A percentile compares a stretch with the other conserved stretches of the same genome.
phyloP scores from a whole-genome alignment of 768 basidiomycete genomes.

The Suillus clintonianus region DNA sequence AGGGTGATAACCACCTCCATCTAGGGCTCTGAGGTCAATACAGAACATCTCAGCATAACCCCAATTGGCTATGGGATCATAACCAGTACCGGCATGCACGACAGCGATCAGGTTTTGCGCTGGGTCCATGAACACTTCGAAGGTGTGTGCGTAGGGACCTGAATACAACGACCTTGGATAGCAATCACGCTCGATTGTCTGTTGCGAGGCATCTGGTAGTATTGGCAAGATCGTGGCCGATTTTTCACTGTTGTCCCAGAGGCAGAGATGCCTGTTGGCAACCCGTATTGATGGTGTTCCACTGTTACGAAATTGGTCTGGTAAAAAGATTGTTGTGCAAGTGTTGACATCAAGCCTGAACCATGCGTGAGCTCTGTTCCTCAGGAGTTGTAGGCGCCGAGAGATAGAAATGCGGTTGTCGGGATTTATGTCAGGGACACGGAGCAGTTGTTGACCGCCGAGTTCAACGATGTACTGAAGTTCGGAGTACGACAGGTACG shows the following conservation, averaged over 20 bases:
- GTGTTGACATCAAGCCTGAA: not conserved
- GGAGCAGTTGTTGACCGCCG: not conserved
- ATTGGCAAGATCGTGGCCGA: not conserved
- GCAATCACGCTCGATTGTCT: not conserved
- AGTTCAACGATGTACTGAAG: not conserved
- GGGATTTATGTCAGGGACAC: not conserved
- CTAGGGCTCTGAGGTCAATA: not conserved
- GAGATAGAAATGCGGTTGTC: not conserved
- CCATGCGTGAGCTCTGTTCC: not conserved
- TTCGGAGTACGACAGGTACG: not conserved
- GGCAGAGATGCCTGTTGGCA: not conserved
- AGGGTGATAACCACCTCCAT: not conserved
- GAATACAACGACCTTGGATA: not conserved
- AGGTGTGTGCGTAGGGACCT: not conserved
- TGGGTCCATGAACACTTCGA: not conserved
- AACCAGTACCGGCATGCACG: not conserved
- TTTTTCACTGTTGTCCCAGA: not conserved
- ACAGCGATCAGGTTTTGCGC: not conserved
- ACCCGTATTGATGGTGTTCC: not conserved
- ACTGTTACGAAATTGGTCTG: not conserved
- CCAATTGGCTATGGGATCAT: not conserved
- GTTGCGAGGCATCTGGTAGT: not conserved
- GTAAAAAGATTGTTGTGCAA: not conserved
- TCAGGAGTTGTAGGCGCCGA: not conserved
- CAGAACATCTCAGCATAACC: not conserved